A percentile compares a stretch with the other conserved stretches of the same genome.
phyloP scores from a whole-genome alignment of 805 yeast species.

The Pichia cephalocereana region DNA sequence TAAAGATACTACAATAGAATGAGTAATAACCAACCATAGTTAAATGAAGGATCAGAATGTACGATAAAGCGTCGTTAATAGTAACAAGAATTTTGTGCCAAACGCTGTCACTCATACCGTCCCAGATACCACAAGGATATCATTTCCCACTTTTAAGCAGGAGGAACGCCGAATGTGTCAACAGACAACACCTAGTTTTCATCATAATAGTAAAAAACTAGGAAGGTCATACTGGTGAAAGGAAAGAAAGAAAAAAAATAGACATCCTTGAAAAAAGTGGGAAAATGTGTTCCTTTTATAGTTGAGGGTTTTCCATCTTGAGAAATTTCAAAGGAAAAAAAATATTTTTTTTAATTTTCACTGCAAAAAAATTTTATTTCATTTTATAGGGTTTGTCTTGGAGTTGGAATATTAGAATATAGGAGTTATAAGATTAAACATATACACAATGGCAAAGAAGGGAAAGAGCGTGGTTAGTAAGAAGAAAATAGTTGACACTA shows the following conservation, averaged over 20 bases:
- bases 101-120: conserved; percentile 25
- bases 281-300: conserved; percentile 3
- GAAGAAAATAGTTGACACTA: no score
- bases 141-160: conserved; percentile 5
- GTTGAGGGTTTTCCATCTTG: background rate
- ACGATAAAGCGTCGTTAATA: conserved; percentile 22
- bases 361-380: no score
- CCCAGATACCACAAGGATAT: conserved; percentile 16
- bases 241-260: conserved; percentile 17
- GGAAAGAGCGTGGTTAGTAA: no score
- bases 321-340: no score
- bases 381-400: no score
- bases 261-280: background rate
- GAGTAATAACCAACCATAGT: background rate
- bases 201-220: conserved; percentile 55
- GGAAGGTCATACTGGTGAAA: conserved; percentile 44
- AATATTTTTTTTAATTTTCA: no score
- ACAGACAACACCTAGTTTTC: conserved; percentile 47
- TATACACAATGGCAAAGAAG: no score
- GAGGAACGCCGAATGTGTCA: conserved; percentile 28
- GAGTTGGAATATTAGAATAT: no score
- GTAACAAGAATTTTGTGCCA: conserved; percentile 29
- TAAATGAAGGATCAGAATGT: conserved; percentile 24
- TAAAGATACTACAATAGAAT: no score
- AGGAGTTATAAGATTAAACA: no score